These are phyloP conservation scores for Capillidium heterosporum DNA, from an alignment of 371 early-diverging fungal genomes.

Conservation along the genomic window DNA sequence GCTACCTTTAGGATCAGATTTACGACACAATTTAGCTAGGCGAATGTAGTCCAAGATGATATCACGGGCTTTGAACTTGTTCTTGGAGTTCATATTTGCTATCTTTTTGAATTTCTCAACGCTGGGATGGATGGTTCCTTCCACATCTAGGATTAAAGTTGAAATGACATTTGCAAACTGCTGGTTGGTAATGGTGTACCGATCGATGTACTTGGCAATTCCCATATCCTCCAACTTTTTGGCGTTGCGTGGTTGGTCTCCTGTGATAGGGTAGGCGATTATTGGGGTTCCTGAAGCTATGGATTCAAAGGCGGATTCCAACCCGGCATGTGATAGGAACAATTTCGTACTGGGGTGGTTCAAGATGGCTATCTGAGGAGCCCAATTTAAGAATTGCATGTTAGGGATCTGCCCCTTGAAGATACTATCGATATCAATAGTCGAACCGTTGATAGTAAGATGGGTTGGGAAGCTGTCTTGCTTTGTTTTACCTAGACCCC, in stretches of 20 bases:
- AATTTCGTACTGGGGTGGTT: neutral
- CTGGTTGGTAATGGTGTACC: no score
- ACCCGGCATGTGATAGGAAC: slow-evolving; percentile 3
- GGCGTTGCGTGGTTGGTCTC: slow-evolving; percentile 4
- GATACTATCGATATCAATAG: neutral
- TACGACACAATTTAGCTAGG: no score
- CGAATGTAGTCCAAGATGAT: no score
- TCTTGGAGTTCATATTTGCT: no score
- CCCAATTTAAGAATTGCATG: neutral
- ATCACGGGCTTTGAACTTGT: no score
- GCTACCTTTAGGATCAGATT: no score
- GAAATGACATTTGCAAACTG: no score
- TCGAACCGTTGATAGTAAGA: neutral
- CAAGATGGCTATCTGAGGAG: slow-evolving; percentile 3
- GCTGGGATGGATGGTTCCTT: no score
- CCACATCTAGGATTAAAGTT: no score
- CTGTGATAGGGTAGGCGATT: neutral
- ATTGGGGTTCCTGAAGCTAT: neutral
- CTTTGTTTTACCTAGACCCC: slow-evolving; percentile 6
- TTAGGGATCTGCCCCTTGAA: neutral
- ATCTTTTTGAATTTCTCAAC: no score
- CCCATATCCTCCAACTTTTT: no score
- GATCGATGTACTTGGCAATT: no score
- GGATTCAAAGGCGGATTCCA: neutral
- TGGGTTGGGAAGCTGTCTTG: neutral